A percentile compares a stretch with the other conserved stretches of the same genome.
Conservation (phyloP, 2,329 filamentous ascomycete species). For the Aspergillus glaucus region DNA sequence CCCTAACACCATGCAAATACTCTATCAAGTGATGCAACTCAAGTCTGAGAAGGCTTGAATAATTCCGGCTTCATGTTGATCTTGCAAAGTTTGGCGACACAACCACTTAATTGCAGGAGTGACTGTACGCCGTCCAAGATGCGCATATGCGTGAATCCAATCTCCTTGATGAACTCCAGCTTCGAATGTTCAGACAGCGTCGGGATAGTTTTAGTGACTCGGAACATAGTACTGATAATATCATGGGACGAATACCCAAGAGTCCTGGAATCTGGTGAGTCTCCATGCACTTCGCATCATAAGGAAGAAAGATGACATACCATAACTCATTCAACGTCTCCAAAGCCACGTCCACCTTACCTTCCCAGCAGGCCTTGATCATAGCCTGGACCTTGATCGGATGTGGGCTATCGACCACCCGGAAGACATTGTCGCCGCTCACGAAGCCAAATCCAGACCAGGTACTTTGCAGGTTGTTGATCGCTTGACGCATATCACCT, state of each 20-base stretch:
- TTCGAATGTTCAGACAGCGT: slow-evolving; percentile 90
- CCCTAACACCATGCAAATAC: slow-evolving; percentile 20
- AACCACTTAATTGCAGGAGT: slow-evolving; percentile 86
- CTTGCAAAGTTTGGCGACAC: slow-evolving; percentile 82
- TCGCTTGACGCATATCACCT: slow-evolving; percentile 97
- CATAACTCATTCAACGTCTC: slow-evolving; percentile 85
- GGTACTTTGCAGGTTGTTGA: slow-evolving; percentile 96
- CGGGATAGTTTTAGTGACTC: slow-evolving; percentile 91
- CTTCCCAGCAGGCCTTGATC: slow-evolving; percentile 94
- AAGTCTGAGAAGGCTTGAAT: slow-evolving; percentile 50
- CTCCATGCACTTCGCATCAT: not conserved
- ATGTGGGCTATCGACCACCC: slow-evolving; percentile 92
- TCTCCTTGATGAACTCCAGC: slow-evolving; percentile 96
- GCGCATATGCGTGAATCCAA: slow-evolving; percentile 98
- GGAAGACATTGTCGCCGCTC: slow-evolving; percentile 97
- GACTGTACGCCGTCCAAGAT: slow-evolving; percentile 97
- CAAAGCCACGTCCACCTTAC: slow-evolving; percentile 79
- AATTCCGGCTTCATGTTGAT: slow-evolving; percentile 92
- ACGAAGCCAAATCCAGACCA: slow-evolving; percentile 91
- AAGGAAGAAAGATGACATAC: slow-evolving; percentile 39
- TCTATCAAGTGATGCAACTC: slow-evolving; percentile 12
- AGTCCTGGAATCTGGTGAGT: slow-evolving; percentile 42
- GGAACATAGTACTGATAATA: slow-evolving; percentile 98
- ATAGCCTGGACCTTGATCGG: slow-evolving; percentile 98
- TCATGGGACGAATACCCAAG: slow-evolving; percentile 98